Base-by-base conservation (phyloP, 148 eudicot genomes). In the Chenopodium formosanum region DNA sequence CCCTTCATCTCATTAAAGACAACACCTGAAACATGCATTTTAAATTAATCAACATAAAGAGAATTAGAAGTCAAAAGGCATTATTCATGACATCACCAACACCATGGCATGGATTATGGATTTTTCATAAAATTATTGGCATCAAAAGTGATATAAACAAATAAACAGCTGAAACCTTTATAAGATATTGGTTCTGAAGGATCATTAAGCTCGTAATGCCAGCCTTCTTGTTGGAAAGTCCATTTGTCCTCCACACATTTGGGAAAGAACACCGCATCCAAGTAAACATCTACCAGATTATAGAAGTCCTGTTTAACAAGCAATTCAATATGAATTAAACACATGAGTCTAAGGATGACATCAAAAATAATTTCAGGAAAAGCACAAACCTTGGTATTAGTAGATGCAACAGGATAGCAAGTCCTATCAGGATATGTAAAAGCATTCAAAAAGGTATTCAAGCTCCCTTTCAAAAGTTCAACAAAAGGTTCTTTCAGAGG, bases 1-100 rank as follows among this genome's bases (percentile, higher is more conserved):
- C 99, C 99, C 83, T 96, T 96, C 99, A 96, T 96, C 90, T 96
- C 99, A 88, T 96, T 96, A 78, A 96, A 96, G 46, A 96, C 99
- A 84, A 96, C 99, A 87, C 99, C 99, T 96, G 87, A 77, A 73
- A 72, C 25, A 25, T 68, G 67, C 56, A 74, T 40, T 37, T 47
- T 67, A 66, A 70, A 74, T 40, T 68, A 63, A 27, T 29, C 29
- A 66, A 46, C 34, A 8, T 37, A 0, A 37, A 82, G 40, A 47
- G 53, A 68, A 40, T 23, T 22, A 34, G 12, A 76, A 40, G 29
- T 58, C 31, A 23, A 20, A 71, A 58, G 5, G 14, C 1, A 58
- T 16, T 16, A 20, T 58, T 29, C 31, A 65, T 65, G 69, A n/a
- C 13, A 65, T 70, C 48, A 70, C 74, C 74, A 40, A 5, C 8